Evolutionary conservation across 1,284 basidiomycete species (phyloP).

Genomic region (Leccinum glutinopallens): DNA sequence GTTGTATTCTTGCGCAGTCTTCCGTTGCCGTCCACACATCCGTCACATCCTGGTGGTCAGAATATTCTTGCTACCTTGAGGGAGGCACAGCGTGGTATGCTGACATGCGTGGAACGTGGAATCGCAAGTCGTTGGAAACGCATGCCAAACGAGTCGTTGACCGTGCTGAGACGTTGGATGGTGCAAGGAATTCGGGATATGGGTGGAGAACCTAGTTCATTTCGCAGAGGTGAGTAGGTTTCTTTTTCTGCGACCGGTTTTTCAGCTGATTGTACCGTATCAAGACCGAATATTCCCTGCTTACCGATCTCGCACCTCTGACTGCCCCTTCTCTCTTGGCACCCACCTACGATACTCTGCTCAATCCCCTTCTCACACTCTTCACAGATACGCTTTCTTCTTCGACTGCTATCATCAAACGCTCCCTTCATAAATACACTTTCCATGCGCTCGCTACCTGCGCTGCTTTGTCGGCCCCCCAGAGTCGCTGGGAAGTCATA

Average conservation of each 20-base stretch:
- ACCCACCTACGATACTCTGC: conserved; percentile 59
- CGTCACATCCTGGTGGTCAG: conserved; percentile 71
- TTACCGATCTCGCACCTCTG: conserved; percentile 64
- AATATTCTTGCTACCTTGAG: conserved; percentile 63
- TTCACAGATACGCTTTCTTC: conserved; percentile 64
- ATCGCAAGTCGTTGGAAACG: conserved; percentile 67
- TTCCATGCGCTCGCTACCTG: conserved; percentile 78
- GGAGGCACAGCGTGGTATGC: conserved; percentile 81
- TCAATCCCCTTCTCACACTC: conserved; percentile 62
- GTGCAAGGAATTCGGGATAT: conserved; percentile 64
- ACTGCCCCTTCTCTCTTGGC: conserved; percentile 48
- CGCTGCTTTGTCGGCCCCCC: conserved; percentile 53
- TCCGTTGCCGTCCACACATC: conserved; percentile 74
- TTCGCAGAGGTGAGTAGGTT: conserved; percentile 58
- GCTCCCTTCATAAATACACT: conserved; percentile 80
- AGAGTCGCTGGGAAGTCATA: conserved; percentile 68
- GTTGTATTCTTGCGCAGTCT: conserved; percentile 69
- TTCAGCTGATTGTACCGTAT: conserved; percentile 12
- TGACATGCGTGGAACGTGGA: conserved; percentile 81
- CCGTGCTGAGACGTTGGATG: conserved; percentile 63
- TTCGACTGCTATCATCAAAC: conserved; percentile 71
- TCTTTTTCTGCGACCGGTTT: not conserved
- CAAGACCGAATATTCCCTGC: conserved; percentile 56
- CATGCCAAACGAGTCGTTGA: conserved; percentile 69
- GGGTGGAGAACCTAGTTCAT: conserved; percentile 60